These are phyloP conservation scores for Coprinellus micaceus DNA, from an alignment of 768 basidiomycete species.

Conservation along the genomic window DNA sequence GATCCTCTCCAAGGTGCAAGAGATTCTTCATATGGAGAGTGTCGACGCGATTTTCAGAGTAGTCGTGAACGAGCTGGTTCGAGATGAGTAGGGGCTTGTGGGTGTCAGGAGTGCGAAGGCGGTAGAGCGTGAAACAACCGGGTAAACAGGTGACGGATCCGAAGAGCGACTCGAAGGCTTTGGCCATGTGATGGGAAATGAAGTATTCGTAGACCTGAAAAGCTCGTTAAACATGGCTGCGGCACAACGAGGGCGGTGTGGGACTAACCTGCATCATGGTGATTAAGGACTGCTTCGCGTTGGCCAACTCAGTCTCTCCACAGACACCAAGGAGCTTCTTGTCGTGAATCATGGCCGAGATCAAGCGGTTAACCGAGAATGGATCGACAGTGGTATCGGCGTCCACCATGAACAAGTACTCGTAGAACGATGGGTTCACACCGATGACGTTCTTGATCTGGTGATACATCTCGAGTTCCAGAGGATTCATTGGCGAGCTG, in stretches of 20 bases:
- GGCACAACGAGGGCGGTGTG: conserved; percentile 89
- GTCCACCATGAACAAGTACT: conserved; percentile 95
- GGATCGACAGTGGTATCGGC: conserved; percentile 75
- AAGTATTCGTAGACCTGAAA: conserved; percentile 98
- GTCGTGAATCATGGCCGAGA: conserved; percentile 86
- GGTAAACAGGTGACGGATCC: conserved; percentile 95
- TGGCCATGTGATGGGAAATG: conserved; percentile 90
- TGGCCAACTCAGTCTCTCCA: conserved; percentile 85
- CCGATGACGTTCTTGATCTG: conserved; percentile 98
- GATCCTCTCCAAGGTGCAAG: conserved; percentile 93
- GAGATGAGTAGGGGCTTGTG: conserved; percentile 95
- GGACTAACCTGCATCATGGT: conserved; percentile 95
- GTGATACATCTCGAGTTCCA: conserved; percentile 93
- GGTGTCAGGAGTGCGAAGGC: conserved; percentile 91
- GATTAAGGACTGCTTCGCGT: conserved; percentile 82
- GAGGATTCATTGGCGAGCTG: conserved; percentile 86
- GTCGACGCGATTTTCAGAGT: conserved; percentile 89
- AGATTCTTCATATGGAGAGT: conserved; percentile 97
- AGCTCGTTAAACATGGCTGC: conserved; percentile 99
- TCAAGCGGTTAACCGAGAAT: conserved; percentile 61
- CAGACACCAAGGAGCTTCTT: conserved; percentile 90
- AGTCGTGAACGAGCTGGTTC: conserved; percentile 92
- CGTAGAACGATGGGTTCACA: conserved; percentile 95
- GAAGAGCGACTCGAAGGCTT: conserved; percentile 91
- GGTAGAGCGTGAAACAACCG: conserved; percentile 94